Base-by-base conservation (phyloP, 83 land plant genomes). In the Picea mariana region DNA sequence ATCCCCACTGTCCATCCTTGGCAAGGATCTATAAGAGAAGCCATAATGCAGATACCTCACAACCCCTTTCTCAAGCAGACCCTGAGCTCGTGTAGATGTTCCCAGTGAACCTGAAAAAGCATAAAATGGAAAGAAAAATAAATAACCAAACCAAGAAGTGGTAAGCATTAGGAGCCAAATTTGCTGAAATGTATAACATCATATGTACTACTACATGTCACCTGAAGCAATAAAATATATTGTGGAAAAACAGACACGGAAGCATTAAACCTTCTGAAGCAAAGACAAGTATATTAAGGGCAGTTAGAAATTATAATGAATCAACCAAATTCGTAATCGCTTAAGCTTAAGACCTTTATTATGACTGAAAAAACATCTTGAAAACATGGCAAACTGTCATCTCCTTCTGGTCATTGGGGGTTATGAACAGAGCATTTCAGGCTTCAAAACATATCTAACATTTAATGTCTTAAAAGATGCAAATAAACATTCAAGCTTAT, bases 21-120 rank as follows among this genome's bases (percentile, higher is more conserved):
- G 77, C 23, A 73, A 73, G 77, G 77, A 73, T 73, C 58, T 73
- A 26, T 73, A 0, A n/a, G 77, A 73, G 55, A 73, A 73, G 44
- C 77, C 77, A 47, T 42, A 73, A 12, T 44, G 58, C 77, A 73
- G 44, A 49, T 73, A 47, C 55, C 58, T 73, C 21, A 52, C 55
- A 73, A 42, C n/a, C n/a, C n/a, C n/a, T n/a, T n/a, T n/a, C n/a
- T n/a, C n/a, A n/a, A n/a, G n/a, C n/a, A n/a, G n/a, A 73, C 26
- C 24, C 58, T 47, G 77, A 47, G 21, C 77, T 42, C n/a, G 77
- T 44, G 24, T 44, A 44, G 55, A 11, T 49, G 23, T 73, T 73
- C 58, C 77, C 44, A 73, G 77, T 34, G 77, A 73, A 73, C n/a
- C 77, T 73, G 55, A 44, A 73, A 47, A 20, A 21, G 40, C 23